phyloP scores from a whole-genome alignment of 495 filamentous ascomycete genomes.

The Aspergillus hancockii region DNA sequence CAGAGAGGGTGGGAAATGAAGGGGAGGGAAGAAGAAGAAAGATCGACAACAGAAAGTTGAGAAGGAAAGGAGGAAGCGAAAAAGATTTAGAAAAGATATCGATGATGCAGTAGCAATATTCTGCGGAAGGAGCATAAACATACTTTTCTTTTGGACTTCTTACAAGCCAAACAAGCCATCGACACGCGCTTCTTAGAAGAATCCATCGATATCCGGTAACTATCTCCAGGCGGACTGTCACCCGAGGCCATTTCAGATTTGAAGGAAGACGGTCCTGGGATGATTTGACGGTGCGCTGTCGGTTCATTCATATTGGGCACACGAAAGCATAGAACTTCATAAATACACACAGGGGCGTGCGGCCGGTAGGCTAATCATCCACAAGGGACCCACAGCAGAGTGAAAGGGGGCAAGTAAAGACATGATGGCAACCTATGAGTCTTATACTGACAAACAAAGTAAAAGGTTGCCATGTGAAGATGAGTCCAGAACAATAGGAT shows the following conservation, averaged over 20 bases:
- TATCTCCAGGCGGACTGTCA: slow-evolving; percentile 22
- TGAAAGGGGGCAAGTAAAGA: slow-evolving; percentile 2
- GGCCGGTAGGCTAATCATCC: not conserved
- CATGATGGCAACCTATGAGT: not conserved
- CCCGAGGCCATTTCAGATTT: slow-evolving; percentile 7
- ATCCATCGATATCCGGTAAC: slow-evolving; percentile 13
- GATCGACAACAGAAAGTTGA: not conserved
- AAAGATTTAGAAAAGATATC: not conserved
- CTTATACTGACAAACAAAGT: slow-evolving; percentile 4
- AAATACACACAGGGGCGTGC: not conserved
- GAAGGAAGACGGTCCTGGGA: slow-evolving; percentile 31
- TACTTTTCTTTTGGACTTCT: slow-evolving; percentile 50
- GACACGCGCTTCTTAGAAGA: slow-evolving; percentile 46
- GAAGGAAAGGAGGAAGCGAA: not conserved
- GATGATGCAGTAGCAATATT: not conserved
- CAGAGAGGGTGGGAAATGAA: not conserved
- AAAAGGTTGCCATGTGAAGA: not conserved
- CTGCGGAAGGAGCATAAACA: not conserved
- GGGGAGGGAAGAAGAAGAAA: not conserved
- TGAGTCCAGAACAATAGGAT: not conserved
- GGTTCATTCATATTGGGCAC: slow-evolving; percentile 27
- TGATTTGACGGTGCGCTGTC: slow-evolving; percentile 25
- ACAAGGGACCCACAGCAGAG: not conserved
- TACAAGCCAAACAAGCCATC: slow-evolving; percentile 48
- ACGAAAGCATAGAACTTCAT: not conserved